Base-by-base conservation (phyloP, 257 asterid genomes). In the Nicotiana undulata region DNA sequence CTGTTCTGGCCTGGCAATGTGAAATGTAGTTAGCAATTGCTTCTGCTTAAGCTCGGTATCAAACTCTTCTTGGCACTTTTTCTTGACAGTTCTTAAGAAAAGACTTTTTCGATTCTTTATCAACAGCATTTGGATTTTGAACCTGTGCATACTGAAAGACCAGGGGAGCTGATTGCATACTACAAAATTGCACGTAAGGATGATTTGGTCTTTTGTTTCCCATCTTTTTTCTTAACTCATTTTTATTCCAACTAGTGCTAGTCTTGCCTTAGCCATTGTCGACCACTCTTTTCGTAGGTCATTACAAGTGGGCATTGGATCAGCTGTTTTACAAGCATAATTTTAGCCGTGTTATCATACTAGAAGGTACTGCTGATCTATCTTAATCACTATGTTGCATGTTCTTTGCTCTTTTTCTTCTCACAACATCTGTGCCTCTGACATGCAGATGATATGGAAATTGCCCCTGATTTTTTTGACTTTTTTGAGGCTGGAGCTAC, bases 291-390 rank as follows among this genome's bases (percentile, higher is more conserved):
- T 76, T 55, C 77, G 51, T 87, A 96, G 99, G 98, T 76, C 99
- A 96, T 85, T 96, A 96, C 90, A 96, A 96, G 70, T 96, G 99
- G 99, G 99, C 98, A 81, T 84, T 96, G 89, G 99, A 96, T 84
- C 90, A 96, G 76, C 88, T 96, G 87, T 96, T 96, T 85, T 90
- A 94, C 90, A 85, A 89, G 82, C 97, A 92, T 85, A 92, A 92
- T 51, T 96, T 96, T 85, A 89, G 86, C 89, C 88, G 94, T 81
- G 99, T 96, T 76, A 90, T 96, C 89, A 94, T 96, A 86, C 98
- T 96, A 76, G 99, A 96, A 90, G 99, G 99, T 94, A 86, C 84
- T 83, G 77, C 61, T 51, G 81, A 58, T 26, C 79, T 80, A 78
- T 59, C 77, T 72, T 87, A 63, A 15, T 76, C 75, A 61, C 46